These are phyloP conservation scores for Pythium brachiatum DNA, from an alignment of 352 stramenopile species.

Conservation along the genomic window DNA sequence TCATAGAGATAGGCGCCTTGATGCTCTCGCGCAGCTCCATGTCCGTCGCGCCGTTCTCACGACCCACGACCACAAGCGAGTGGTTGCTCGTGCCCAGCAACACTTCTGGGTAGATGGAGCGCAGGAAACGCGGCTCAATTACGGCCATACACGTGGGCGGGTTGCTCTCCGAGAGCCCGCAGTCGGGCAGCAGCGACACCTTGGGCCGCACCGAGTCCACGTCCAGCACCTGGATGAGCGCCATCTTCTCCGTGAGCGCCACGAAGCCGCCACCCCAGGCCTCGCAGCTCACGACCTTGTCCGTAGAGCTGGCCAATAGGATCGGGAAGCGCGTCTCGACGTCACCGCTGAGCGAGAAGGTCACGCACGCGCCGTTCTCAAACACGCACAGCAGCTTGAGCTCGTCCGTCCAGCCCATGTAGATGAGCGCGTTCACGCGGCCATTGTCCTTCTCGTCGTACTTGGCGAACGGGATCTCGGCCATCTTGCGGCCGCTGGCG, in stretches of 20 bases:
- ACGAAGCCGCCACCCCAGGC: slow-evolving; percentile 73
- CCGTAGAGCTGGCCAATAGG: slow-evolving; percentile 54
- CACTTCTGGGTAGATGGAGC: slow-evolving; percentile 90
- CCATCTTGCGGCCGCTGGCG: slow-evolving; percentile 61
- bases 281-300: slow-evolving; percentile 79
- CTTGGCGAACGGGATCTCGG: slow-evolving; percentile 54
- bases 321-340: slow-evolving; percentile 73
- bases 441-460: slow-evolving; percentile 65
- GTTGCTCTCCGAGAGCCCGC: slow-evolving; percentile 65
- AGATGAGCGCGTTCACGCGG: slow-evolving; percentile 52
- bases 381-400: slow-evolving; percentile 80
- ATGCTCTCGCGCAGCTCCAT: slow-evolving; percentile 86
- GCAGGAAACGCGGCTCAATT: slow-evolving; percentile 89
- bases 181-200: slow-evolving; percentile 70
- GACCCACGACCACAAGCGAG: slow-evolving; percentile 86
- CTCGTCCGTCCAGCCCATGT: slow-evolving; percentile 82
- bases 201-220: slow-evolving; percentile 78
- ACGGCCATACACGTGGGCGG: slow-evolving; percentile 90
- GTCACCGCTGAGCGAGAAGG: slow-evolving; percentile 69
- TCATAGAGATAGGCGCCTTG: slow-evolving; percentile 88
- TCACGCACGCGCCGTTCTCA: slow-evolving; percentile 64
- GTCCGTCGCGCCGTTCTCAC: slow-evolving; percentile 59
- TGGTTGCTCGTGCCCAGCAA: slow-evolving; percentile 91
- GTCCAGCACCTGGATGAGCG: slow-evolving; percentile 76
- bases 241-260: slow-evolving; percentile 79